Evolutionary conservation across 345 rosid species (phyloP), one percentile per base, ranked within the genome.

Genomic region (Ceriops tagal): DNA sequence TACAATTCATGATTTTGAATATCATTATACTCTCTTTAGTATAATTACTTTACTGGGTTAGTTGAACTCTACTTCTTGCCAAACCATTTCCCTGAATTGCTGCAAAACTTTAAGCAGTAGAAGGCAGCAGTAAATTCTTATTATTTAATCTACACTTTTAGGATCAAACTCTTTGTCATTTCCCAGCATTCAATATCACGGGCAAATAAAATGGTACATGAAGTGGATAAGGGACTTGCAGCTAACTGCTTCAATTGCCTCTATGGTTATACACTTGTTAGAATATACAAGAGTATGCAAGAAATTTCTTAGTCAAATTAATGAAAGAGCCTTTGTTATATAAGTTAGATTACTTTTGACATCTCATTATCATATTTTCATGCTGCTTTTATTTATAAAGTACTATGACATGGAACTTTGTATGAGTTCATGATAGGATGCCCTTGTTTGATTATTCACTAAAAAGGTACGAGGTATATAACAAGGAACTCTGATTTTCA

Each of bases 81-180:
- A 39, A 56, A 8, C 10, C 31, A 28, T 67, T 57, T 37, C 49
- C 58, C 28, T 52, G 51, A 28, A 30, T 57, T 37, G 51, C 31
- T 10, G 67, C 16, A 4, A 22, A 20, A 31, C 22, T 35, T 15
- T 65, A 52, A 22, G 49, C 30, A 3, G 55, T 28, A 20, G 27
- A 43, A 52, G 62, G 56, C 66, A 27, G 73, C 66, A 58, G 58
- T 22, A 46, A 66, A 35, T 27, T 62, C 47, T 49, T 28, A 64
- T 30, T 49, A 61, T 37, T 16, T 62, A 58, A 5, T 20, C 37
- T 35, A 24, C 20, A 24, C 61, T 63, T 67, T 34, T 15, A 62
- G 56, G n/a, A 21, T 31, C 32, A 26, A 21, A 37, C 52, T 15
- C 28, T 24, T 57, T 26, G 57, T 6, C 22, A 37, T 64, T 32